phyloP scores from a whole-genome alignment of 768 basidiomycete genomes.

The Naganishia antarctica region DNA sequence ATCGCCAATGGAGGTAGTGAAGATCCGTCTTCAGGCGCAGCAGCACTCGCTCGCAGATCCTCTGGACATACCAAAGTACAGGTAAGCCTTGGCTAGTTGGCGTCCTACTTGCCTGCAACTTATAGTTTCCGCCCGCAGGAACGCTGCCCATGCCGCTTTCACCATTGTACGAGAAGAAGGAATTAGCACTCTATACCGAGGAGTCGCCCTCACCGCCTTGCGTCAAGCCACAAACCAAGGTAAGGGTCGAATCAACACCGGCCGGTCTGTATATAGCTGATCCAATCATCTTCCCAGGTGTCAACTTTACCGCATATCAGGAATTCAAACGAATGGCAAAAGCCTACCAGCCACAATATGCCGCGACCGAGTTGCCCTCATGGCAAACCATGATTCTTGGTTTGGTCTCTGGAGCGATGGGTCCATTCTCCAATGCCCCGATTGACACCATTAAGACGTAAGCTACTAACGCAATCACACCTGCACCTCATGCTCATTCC shows the following conservation, averaged over 20 bases:
- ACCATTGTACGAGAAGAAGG: slow-evolving; percentile 93
- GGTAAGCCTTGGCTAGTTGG: slow-evolving; percentile 43
- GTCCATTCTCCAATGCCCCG: slow-evolving; percentile 96
- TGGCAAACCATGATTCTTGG: slow-evolving; percentile 96
- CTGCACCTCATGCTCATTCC: background rate
- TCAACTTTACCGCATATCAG: slow-evolving; percentile 97
- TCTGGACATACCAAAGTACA: slow-evolving; percentile 82
- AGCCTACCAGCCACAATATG: slow-evolving; percentile 67
- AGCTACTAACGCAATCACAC: slow-evolving; percentile 3
- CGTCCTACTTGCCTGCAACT: background rate
- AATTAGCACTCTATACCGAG: slow-evolving; percentile 74
- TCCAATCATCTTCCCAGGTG: slow-evolving; percentile 55
- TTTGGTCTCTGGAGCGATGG: slow-evolving; percentile 93
- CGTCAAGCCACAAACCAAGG: slow-evolving; percentile 98
- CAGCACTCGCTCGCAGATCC: slow-evolving; percentile 96
- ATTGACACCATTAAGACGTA: slow-evolving; percentile 71
- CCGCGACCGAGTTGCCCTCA: slow-evolving; percentile 66
- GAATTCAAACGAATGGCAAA: slow-evolving; percentile 84
- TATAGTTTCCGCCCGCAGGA: slow-evolving; percentile 46
- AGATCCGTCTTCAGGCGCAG: slow-evolving; percentile 95
- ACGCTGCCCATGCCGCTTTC: slow-evolving; percentile 94
- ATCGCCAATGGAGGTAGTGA: slow-evolving; percentile 98
- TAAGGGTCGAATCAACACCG: slow-evolving; percentile 46
- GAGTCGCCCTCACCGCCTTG: slow-evolving; percentile 85
- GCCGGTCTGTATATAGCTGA: background rate